Conservation (phyloP, 257 asterid species). For the Prunella vulgaris region DNA sequence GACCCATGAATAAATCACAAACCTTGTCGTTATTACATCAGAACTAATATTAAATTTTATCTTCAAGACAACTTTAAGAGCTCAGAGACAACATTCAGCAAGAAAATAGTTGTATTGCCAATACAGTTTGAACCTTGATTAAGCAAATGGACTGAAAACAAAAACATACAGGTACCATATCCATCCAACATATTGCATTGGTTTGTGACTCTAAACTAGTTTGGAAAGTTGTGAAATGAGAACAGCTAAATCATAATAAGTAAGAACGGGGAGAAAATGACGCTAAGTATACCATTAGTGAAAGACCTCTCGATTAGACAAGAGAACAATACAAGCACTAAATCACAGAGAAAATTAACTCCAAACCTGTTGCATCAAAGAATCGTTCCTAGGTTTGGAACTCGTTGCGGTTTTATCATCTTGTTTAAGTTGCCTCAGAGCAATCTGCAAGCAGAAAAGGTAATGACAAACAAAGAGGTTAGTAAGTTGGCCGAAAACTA, state of each 20-base stretch:
- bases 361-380: constrained; percentile 77
- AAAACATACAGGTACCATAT: neutral
- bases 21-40: neutral
- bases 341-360: neutral
- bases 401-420: constrained; percentile 52
- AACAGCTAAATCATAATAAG: neutral
- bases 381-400: constrained; percentile 58
- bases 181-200: neutral
- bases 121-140: neutral
- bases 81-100: neutral
- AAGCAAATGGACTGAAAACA: neutral
- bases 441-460: constrained; percentile 42
- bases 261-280: neutral
- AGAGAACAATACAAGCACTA: constrained; percentile 9
- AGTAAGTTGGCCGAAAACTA: neutral
- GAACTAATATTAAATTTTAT: neutral
- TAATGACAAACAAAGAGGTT: constrained; percentile 6
- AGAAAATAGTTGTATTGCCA: neutral
- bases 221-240: neutral
- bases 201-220: neutral
- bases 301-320: neutral
- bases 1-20: constrained; percentile 11
- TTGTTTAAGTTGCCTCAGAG: constrained; percentile 41
- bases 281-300: neutral
- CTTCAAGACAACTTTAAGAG: constrained; percentile 7